Percentiles rank a stretch among this genome's conserved stretches.
Evolutionary conservation across 176 grass and related monocot species (phyloP).

Genomic region (Oryza glumipatula): DNA sequence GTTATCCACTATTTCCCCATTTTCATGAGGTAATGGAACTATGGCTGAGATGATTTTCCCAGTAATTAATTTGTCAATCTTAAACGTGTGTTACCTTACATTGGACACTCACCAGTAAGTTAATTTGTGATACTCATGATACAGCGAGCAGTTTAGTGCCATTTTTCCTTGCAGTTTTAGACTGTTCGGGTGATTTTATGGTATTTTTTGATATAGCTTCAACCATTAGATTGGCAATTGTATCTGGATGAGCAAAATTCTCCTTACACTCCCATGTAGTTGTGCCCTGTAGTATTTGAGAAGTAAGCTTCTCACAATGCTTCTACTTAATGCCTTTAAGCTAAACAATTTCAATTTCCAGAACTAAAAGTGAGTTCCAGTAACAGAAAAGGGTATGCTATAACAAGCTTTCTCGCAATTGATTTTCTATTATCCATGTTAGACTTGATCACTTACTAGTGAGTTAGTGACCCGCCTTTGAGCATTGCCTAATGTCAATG

Average conservation of each 20-base stretch:
- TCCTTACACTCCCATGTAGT: background rate
- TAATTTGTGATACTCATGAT: slow-evolving; percentile 2
- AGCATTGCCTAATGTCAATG: background rate
- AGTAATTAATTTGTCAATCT: background rate
- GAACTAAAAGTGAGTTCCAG: background rate
- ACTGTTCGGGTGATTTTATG: background rate
- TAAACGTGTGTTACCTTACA: background rate
- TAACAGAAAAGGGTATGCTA: background rate
- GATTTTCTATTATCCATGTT: background rate
- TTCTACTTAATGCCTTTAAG: background rate
- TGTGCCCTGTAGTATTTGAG: background rate
- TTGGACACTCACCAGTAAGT: background rate
- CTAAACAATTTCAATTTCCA: background rate
- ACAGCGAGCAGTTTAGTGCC: background rate
- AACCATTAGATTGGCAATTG: background rate
- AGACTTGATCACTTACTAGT: background rate
- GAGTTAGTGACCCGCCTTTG: background rate
- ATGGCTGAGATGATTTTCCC: background rate
- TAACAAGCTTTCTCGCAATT: background rate
- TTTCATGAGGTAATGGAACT: slow-evolving; percentile 1
- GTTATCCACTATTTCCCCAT: background rate
- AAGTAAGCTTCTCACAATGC: background rate
- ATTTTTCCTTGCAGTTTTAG: background rate
- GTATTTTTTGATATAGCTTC: background rate
- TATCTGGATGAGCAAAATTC: background rate